Base-by-base conservation (phyloP, 2,329 filamentous ascomycete genomes). In the Calonectria pauciramosa region DNA sequence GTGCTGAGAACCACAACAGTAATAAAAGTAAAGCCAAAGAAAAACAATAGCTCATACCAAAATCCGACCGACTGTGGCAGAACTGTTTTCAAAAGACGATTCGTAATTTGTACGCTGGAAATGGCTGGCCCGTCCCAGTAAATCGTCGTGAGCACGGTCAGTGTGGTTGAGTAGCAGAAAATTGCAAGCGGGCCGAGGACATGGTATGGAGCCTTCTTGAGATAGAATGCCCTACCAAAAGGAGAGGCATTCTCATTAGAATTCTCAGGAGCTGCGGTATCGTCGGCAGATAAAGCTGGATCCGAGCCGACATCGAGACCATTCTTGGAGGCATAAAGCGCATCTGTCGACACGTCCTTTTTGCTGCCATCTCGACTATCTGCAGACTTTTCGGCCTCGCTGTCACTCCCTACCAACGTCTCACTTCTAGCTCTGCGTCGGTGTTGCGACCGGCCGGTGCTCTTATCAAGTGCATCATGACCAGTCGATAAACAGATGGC, bases 181-280 rank as follows among this genome's bases (percentile, higher is more conserved):
- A 91, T 90, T 16, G 84, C 81, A 69, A 85, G 84, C 14, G 86
- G 87, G 2, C 87, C 85, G 52, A 89, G 82, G 30, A 91, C 90
- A 52, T 84, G 83, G 82, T 91, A 91, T 1, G 87, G 84, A 2
- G 89, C 88, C 63, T 87, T 82, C 23, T 85, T 84, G 59, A 87
- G 83, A 82, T 91, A 91, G 80, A 91, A 91, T 2, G 90, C 90
- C 13, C 89, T 86, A 36, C 90, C 90, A 75, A 92, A 91, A 0
- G 90, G 89, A 4, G 85, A 85, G 9, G 83, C 76, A 26, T 78
- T 76, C 28, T 77, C 63, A 16, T 70, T 38, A 10, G 68, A 41
- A 6, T 49, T 20, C 5, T 64, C 36, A 11, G 73, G 67, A 1
- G 60, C 47, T 8, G 67, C 18, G 23, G 11, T 68, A 20, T 38